Evolutionary conservation across 1,284 basidiomycete species (phyloP), one percentile per base, ranked within the genome.

Genomic region (Grifola frondosa): DNA sequence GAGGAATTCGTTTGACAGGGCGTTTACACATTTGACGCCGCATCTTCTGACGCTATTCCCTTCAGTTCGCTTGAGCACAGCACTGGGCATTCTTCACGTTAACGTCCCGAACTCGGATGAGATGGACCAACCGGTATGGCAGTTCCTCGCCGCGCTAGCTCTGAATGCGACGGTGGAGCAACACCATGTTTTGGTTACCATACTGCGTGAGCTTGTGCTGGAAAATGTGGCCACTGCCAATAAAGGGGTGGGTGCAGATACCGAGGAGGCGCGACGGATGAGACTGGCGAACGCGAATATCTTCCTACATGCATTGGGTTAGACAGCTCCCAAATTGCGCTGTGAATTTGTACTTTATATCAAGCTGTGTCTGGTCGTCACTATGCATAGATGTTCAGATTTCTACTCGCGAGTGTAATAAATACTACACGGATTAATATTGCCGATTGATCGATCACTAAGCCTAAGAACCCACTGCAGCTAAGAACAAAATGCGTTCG

Each of bases 81-180:
- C 69, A 30, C 46, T 60, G 63, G 42, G 61, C 59, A 46, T 67
- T 56, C 48, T 56, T 51, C 44, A 59, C 60, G 51, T 49, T 58
- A 62, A 46, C 61, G 42, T 68, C 9, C 58, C 65, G 13, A 65
- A 72, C 31, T 60, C 77, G 19, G 91, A 95, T 64, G 74, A 81
- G 34, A 80, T 88, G 45, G 96, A 98, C 66, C 91, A 89, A 69
- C 91, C 85, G 15, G 88, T 91, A 15, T 97, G 91, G 92, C 87
- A 91, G 64, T 90, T 96, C 71, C 78, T 95, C 40, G 91, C 91
- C 9, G 82, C 90, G 3, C 71, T 99, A 37, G 94, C 95, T 3
- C 76, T 97, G 37, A 91, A 92, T 52, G 87, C 91, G 10, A 80
- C 81, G 34, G 74, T 82, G 39, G 87, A 93, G 56, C 86, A 91